Conservation (phyloP, 306 rosid genomes). For the Sicyos edulis region DNA sequence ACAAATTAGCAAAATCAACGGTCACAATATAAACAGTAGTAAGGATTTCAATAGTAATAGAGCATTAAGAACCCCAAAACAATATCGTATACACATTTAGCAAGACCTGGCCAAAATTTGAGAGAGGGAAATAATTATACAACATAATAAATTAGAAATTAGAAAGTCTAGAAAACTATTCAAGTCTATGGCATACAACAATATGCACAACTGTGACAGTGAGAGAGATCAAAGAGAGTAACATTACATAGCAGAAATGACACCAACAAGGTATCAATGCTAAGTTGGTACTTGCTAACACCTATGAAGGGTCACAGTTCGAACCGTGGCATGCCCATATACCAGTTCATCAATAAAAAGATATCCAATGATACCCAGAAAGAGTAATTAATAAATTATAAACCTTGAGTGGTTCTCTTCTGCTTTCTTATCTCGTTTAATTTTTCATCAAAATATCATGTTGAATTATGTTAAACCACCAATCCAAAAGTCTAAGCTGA, state of each 20-base stretch:
- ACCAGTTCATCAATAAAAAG: background rate
- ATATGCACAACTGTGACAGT: background rate
- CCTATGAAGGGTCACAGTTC: background rate
- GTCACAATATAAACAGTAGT: background rate
- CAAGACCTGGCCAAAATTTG: too few relatives aligned
- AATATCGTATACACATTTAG: background rate
- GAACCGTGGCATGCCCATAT: background rate
- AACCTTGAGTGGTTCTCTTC: background rate
- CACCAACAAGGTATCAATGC: background rate
- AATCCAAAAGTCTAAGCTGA: too few relatives aligned
- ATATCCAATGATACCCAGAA: background rate
- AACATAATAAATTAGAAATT: background rate
- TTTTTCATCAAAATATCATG: background rate
- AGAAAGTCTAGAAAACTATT: background rate
- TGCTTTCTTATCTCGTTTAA: background rate
- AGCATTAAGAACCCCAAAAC: background rate
- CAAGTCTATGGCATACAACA: background rate
- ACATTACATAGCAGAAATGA: background rate
- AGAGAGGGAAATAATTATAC: background rate
- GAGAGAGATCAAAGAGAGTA: conserved; percentile 3
- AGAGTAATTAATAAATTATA: background rate
- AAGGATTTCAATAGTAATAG: too few relatives aligned
- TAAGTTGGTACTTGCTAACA: background rate
- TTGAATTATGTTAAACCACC: too few relatives aligned
- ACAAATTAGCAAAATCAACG: conserved; percentile 24